A percentile compares a stretch with the other conserved stretches of the same genome.
Evolutionary conservation across 129 eudicot genomes (phyloP).

Genomic region (Pulicaria dysenterica): DNA sequence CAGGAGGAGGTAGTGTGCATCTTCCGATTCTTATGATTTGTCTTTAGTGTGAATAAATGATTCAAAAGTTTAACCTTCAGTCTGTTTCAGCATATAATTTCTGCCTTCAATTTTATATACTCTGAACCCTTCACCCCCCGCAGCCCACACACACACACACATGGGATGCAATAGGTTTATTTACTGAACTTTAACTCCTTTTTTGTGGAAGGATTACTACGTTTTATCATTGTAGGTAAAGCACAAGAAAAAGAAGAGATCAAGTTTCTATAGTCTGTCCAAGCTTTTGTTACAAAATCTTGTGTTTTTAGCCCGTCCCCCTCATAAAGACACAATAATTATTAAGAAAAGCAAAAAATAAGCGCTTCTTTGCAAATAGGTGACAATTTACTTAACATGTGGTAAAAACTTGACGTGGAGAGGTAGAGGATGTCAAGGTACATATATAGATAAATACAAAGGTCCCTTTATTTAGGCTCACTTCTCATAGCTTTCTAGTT

Average conservation of each 20-base stretch:
- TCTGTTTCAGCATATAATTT: too few species aligned
- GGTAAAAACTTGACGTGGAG: background rate
- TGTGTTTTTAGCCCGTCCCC: too few species aligned
- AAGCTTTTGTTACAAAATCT: too few species aligned
- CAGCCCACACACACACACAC: background rate
- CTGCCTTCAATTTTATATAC: background rate
- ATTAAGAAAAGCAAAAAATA: too few species aligned
- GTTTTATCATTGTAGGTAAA: conserved; percentile 11
- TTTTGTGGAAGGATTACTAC: background rate
- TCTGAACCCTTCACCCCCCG: background rate
- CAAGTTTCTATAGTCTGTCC: too few species aligned
- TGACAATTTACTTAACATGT: too few species aligned
- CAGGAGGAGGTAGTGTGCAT: conserved; percentile 71
- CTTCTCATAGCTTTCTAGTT: background rate
- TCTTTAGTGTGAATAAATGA: background rate
- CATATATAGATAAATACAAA: background rate
- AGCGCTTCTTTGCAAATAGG: too few species aligned
- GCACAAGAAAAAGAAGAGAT: background rate
- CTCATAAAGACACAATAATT: too few species aligned
- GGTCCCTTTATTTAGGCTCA: conserved; percentile 4
- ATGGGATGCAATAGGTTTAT: background rate
- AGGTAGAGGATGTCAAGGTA: background rate
- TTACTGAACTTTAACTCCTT: background rate
- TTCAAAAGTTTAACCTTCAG: background rate
- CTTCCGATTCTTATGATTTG: background rate